Evolutionary conservation across 176 grass and related monocot genomes (phyloP).

Genomic region (Thinopyrum elongatum): DNA sequence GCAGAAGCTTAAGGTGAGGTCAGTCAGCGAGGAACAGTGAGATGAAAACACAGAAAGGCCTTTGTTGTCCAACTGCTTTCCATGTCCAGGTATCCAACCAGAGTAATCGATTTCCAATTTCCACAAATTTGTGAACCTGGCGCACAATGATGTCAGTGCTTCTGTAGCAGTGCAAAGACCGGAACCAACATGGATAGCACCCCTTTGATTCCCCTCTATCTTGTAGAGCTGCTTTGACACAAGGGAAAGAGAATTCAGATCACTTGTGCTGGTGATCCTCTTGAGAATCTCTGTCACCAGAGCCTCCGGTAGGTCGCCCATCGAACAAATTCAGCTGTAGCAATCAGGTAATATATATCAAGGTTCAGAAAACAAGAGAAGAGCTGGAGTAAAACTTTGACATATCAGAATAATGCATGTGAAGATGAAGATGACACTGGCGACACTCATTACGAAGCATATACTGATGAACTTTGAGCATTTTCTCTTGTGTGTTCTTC

Average conservation of each 20-base stretch:
- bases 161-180: not conserved
- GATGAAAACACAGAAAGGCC: conserved; percentile 35
- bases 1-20: conserved; percentile 37
- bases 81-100: conserved; percentile 39
- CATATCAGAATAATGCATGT: not conserved
- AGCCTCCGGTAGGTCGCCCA: conserved; percentile 47
- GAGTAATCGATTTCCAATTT: conserved; percentile 62
- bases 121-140: not conserved
- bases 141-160: conserved; percentile 26
- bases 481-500: not conserved
- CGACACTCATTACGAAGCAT: not conserved
- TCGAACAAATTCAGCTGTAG: not conserved
- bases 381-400: not conserved
- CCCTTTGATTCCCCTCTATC: conserved; percentile 25
- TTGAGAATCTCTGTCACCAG: conserved; percentile 47
- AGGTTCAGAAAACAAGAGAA: not conserved
- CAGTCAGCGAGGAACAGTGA: conserved; percentile 21
- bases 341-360: not conserved
- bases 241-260: conserved; percentile 56
- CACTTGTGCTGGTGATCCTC: conserved; percentile 34
- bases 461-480: not conserved
- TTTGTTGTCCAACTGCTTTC: conserved; percentile 51
- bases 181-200: not conserved
- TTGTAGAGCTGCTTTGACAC: conserved; percentile 37
- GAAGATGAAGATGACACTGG: not conserved